Evolutionary conservation across 495 filamentous ascomycete genomes (phyloP), one percentile per base, ranked within the genome.

Genomic region (Lindgomyces ingoldianus): DNA sequence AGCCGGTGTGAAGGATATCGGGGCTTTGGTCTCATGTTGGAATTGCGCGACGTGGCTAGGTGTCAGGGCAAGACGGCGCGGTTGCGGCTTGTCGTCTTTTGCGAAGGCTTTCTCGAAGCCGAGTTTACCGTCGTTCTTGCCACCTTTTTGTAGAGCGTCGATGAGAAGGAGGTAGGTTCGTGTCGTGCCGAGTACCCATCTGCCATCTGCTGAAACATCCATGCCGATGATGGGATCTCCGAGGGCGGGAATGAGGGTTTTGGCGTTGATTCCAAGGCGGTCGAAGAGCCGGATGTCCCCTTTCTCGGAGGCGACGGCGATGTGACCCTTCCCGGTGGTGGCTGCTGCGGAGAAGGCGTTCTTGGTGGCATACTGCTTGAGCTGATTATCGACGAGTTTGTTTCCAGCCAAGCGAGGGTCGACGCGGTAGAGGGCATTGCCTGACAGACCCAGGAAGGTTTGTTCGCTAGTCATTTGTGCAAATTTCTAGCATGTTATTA

Each of bases 281-380:
- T 98, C 95, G 72, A 98, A 98, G 73, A 98, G 84, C 47, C 94
- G 90, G 56, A 98, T 93, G 71, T 98, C 94, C 62, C 94, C 94
- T 79, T 98, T 98, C 79, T 91, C 95, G 30, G 91, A 96, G 2
- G 93, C 94, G 21, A 98, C 93, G 24, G 95, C 94, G 65, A 98
- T 89, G 70, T 98, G 94, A 16, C 94, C 94, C 75, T 97, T 91
- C 72, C 92, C 90, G 0, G 95, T 98, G 0, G 94, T 98, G 27
- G 94, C 91, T 27, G 93, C 80, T 19, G 94, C 86, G 0, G 93
- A 96, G 76, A 98, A 98, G 67, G 93, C 91, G 70, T 96, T 97
- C 83, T 97, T 98, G 65, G 91, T 90, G 33, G 80, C 87, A 77
- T 98, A 98, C 74, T 96, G 92, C 78, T 98, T 98, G 64, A 97